Base-by-base conservation (phyloP, 2,329 filamentous ascomycete genomes). In the Colletotrichum chlorophyti region DNA sequence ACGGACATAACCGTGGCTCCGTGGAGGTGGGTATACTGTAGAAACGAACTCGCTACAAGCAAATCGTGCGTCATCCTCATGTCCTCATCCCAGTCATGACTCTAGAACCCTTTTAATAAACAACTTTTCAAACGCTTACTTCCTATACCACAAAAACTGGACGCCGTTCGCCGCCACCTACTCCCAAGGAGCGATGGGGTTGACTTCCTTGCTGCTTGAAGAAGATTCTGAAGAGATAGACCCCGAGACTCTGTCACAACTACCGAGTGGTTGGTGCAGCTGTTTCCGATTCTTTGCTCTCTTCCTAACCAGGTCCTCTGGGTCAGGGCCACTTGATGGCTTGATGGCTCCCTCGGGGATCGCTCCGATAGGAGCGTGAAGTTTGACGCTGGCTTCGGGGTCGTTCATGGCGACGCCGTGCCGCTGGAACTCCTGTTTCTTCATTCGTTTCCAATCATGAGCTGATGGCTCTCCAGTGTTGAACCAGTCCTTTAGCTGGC, bases 401-500 rank as follows among this genome's bases (percentile, higher is more conserved):
- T 82, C 78, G 21, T 75, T 72, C 41, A 68, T 68, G 15, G 76
- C 67, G 47, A 83, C 67, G 17, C 78, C 79, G n/a, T 77, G 75
- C 37, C 71, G 77, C 42, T 73, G 70, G 61, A 73, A 82, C 1
- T 73, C 69, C 12, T 74, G 71, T 49, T 71, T 74, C 63, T 76
- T 79, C 61, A 81, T 77, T 12, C 77, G 67, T 62, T 76, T 79
- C 63, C 82, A 70, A 1, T 79, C 81, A 40, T 80, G 76, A 2
- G 73, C 72, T 0, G 81, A 83, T 10, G 81, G 81, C 61, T 84
- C 81, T 43, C 76, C 79, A 19, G 75, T 72, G 2, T 72, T 72
- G 7, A 83, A 65, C 81, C 81, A 83, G 40, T 71, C 74, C 58
- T 79, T 83, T 43, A 82, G 66, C 24, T 77, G 74, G 6, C 68